phyloP scores from a whole-genome alignment of 495 filamentous ascomycete genomes.

The Darksidea phi region DNA sequence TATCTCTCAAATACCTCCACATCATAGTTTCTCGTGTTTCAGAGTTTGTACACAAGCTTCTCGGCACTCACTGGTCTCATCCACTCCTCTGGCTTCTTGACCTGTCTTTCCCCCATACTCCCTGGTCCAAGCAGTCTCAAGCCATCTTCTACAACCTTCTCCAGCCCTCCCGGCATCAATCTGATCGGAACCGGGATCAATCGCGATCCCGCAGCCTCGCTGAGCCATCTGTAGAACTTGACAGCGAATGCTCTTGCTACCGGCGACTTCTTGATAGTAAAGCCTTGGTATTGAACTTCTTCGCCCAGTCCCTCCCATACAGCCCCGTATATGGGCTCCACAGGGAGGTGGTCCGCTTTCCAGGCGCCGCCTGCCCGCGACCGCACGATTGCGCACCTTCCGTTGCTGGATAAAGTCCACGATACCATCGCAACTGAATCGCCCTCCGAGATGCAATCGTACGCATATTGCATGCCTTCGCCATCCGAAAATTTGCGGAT shows the following conservation, averaged over 20 bases:
- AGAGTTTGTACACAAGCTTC: conserved; percentile 35
- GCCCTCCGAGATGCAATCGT: conserved; percentile 49
- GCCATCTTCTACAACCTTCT: conserved; percentile 43
- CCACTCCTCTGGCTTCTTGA: conserved; percentile 39
- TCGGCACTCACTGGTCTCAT: conserved; percentile 43
- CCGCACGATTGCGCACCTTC: conserved; percentile 41
- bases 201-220: conserved; percentile 10
- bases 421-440: conserved; percentile 20
- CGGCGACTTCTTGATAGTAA: conserved; percentile 20
- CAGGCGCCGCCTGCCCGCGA: conserved; percentile 40
- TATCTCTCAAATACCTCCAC: no score
- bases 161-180: conserved; percentile 46
- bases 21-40: neutral
- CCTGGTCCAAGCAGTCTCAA: conserved; percentile 42
- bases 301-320: conserved; percentile 49
- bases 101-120: conserved; percentile 28
- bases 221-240: conserved; percentile 42
- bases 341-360: conserved; percentile 28
- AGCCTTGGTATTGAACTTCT: conserved; percentile 39
- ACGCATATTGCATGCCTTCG: conserved; percentile 37
- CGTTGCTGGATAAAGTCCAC: conserved; percentile 12
- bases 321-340: conserved; percentile 44
- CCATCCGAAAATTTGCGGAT: conserved; percentile 43
- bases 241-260: conserved; percentile 41
- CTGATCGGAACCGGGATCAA: conserved; percentile 42